Base-by-base conservation (phyloP, 176 grass and related monocot species). In the Paspalum notatum region DNA sequence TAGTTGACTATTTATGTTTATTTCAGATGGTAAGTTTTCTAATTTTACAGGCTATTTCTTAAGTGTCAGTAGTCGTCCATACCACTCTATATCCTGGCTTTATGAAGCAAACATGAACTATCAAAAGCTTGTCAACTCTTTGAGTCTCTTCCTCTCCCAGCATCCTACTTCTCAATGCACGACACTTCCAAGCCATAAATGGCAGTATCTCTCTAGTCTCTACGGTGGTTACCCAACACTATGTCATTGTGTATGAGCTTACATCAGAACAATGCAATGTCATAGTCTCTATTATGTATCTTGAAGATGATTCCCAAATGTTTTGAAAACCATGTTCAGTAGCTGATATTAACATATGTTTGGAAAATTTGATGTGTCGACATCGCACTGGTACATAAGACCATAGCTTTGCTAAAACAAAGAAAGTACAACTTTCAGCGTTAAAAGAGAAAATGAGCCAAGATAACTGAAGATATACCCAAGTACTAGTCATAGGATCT, bases 401-500 rank as follows among this genome's bases (percentile, higher is more conserved):
- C 9, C 16, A 84, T 15, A 9, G 12, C 20, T 52, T 55, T 52
- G 43, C 1, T 66, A 10, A 52, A 61, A 71, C 14, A 72, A 66
- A 16, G 15, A 44, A 38, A 15, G 16, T 45, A 55, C 21, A 25
- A 38, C 5, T 64, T 78, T 54, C 12, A 72, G 1, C 43, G 0
- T 61, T 79, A 12, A 52, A 52, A 63, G 7, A 40, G 14, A n/a
- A 70, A 59, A 37, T 63, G 38, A 54, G 12, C 45, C 46, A 71
- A 44, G 50, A 38, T 0, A 50, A 78, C 20, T 48, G 41, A 47
- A 67, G 62, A 25, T 66, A 68, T 86, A 90, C 83, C 78, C 13
- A 66, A 51, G 50, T 3, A 55, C 69, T 24, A 68, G 77, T 26
- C 85, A 49, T 12, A 77, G 57, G 43, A 74, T 60, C 48, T 49